Base-by-base conservation (phyloP, 441 rosid genomes). In the Eruca vesicaria region DNA sequence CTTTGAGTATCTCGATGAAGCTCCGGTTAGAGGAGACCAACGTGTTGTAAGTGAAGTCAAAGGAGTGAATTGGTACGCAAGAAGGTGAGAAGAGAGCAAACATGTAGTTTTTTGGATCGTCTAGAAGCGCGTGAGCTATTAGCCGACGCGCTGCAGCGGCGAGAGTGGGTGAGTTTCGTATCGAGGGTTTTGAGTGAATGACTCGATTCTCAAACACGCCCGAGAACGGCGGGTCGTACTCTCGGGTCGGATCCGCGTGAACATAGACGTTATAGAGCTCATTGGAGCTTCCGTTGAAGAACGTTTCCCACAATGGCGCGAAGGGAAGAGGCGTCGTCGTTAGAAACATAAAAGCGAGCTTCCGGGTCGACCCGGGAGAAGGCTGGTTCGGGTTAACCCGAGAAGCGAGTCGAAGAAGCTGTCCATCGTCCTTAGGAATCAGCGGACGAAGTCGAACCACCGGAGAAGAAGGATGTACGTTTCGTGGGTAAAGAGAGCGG, bases 1-100 rank as follows among this genome's bases (percentile, higher is more conserved):
- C 74, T 16, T 67, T 58, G 2, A 92, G 79, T 14, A 89, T 82
- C 81, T 90, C 96, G 76, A 90, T 79, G 79, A 92, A 90, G 84
- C 96, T 92, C 71, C 63, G 80, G 64, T 28, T 38, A 20, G 67
- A 63, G 12, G 69, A 86, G 5, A 74, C 63, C 14, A 90, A 16
- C 2, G 84, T 81, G 18, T 19, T n/a, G 84, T 86, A 81, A 0
- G 87, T 78, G 84, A 86, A 90, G 77, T 82, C 53, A 32, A 92
- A 89, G 7, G 97, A 85, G 55, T 66, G 89, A 16, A 90, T 69
- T 0, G 97, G 97, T 1, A 92, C 74, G 58, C 97, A 92, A 0
- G 96, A 82, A 1, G 94, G 84, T 0, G 97, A 90, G 2, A 92
- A 57, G 1, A 92, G 81, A 58, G 82, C 87, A 60, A 92, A 92